Evolutionary conservation across 305 asterid genomes (phyloP).

Genomic region (Plantago coronopus): DNA sequence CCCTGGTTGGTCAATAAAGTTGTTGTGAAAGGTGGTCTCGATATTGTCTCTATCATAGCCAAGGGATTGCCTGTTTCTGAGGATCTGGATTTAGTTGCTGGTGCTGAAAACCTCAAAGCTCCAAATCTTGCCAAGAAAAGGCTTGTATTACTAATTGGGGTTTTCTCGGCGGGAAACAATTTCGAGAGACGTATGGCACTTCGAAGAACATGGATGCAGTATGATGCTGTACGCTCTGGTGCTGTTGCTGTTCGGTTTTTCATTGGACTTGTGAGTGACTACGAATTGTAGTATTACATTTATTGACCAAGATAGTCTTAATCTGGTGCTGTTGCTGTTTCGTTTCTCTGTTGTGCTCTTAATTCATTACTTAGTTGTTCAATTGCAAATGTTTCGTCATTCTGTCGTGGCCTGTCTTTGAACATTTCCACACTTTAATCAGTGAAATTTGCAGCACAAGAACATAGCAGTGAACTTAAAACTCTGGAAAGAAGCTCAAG

Average conservation of each 20-base stretch:
- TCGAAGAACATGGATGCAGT: conserved; percentile 95
- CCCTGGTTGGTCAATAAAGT: conserved; percentile 84
- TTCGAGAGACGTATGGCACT: conserved; percentile 92
- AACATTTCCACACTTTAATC: conserved; percentile 12
- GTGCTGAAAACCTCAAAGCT: conserved; percentile 63
- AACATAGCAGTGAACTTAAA: conserved; percentile 70
- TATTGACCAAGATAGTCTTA: conserved; percentile 10
- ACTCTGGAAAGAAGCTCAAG: conserved; percentile 83
- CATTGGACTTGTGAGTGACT: conserved; percentile 77
- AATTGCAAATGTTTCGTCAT: neutral
- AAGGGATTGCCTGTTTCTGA: conserved; percentile 77
- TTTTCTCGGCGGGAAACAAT: conserved; percentile 84
- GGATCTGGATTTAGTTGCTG: conserved; percentile 52
- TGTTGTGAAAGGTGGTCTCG: conserved; percentile 62
- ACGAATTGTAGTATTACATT: conserved; percentile 12
- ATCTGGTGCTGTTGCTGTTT: too few relatives aligned
- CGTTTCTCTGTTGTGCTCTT: too few relatives aligned
- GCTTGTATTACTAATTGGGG: conserved; percentile 63
- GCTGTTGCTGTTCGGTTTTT: conserved; percentile 85
- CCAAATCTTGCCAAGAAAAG: conserved; percentile 43
- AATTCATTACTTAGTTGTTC: neutral
- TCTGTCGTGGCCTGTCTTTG: neutral
- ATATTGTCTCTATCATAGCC: conserved; percentile 57
- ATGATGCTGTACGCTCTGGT: conserved; percentile 65
- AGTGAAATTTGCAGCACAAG: conserved; percentile 60